These are phyloP conservation scores for Fraxinus ornus DNA, from an alignment of 305 asterid genomes.

Conservation along the genomic window DNA sequence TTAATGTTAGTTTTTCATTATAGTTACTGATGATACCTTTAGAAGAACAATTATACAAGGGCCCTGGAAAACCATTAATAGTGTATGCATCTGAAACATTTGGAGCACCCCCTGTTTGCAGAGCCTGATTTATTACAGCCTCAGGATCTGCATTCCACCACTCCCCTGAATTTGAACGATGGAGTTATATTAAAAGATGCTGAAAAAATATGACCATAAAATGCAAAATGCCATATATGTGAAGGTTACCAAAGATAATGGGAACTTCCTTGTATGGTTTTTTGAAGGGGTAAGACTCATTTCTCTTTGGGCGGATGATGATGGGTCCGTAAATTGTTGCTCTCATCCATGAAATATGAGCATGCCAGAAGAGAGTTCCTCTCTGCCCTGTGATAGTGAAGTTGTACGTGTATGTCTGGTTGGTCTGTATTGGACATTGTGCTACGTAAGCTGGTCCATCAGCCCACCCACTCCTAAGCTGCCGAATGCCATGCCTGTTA, in stretches of 20 bases:
- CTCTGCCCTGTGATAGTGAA: constrained; percentile 62
- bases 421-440: constrained; percentile 61
- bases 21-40: constrained; percentile 35
- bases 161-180: constrained; percentile 43
- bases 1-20: background rate
- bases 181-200: background rate
- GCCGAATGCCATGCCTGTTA: constrained; percentile 65
- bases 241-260: constrained; percentile 43
- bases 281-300: constrained; percentile 51
- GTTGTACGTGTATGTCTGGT: constrained; percentile 48
- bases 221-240: background rate
- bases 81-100: constrained; percentile 66
- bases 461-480: constrained; percentile 56
- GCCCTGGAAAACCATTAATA: constrained; percentile 62
- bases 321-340: constrained; percentile 52
- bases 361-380: constrained; percentile 66
- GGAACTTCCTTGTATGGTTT: constrained; percentile 63
- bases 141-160: constrained; percentile 67
- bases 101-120: constrained; percentile 56
- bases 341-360: constrained; percentile 60
- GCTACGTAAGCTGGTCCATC: constrained; percentile 55
- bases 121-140: constrained; percentile 54
- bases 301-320: constrained; percentile 45
- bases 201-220: background rate
- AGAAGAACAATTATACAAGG: constrained; percentile 56